Base-by-base conservation (phyloP, 305 asterid species). In the Fraxinus albicans region DNA sequence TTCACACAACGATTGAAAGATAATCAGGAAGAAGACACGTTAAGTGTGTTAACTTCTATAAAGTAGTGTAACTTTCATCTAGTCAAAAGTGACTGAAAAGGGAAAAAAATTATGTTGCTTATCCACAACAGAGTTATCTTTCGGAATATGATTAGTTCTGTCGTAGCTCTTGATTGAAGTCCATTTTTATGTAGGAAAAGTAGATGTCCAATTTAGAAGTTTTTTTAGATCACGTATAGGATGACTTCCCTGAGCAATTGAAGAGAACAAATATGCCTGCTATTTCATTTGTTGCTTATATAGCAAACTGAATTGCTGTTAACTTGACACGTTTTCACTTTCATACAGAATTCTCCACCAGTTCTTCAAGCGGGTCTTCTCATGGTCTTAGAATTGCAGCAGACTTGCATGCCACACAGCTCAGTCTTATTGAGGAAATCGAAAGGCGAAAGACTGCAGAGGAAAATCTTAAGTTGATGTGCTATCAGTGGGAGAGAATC, bases 391-490 rank as follows among this genome's bases (percentile, higher is more conserved):
- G 80, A 79, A 58, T 87, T 9, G 94, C 86, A 82, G 84, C 88
- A 10, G 96, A 89, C 77, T 75, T 91, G 82, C 87, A 82, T 8
- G 80, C 92, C 44, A 27, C 81, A 82, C 91, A 86, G 88, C 82
- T 84, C 78, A 84, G 83, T 84, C 93, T 91, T 78, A 82, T 89
- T 33, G 95, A 92, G 85, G 98, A 94, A 85, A 84, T 91, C 38
- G 94, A 88, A 47, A 91, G 80, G 90, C 89, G 98, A 77, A 85
- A 90, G 84, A 77, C 78, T 47, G 96, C 95, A 0, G 99, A 94
- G 88, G 91, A 88, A 77, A 78, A 83, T 75, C 89, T 93, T 60
- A 42, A 29, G 33, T 77, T 85, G 86, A 90, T 96, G 90, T 88
- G 35, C 67, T 77, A 78, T 76, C 96, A 89, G 81, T 94, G 98